These are phyloP conservation scores for Catharanthus roseus DNA, from an alignment of 257 asterid species.

Conservation along the genomic window DNA sequence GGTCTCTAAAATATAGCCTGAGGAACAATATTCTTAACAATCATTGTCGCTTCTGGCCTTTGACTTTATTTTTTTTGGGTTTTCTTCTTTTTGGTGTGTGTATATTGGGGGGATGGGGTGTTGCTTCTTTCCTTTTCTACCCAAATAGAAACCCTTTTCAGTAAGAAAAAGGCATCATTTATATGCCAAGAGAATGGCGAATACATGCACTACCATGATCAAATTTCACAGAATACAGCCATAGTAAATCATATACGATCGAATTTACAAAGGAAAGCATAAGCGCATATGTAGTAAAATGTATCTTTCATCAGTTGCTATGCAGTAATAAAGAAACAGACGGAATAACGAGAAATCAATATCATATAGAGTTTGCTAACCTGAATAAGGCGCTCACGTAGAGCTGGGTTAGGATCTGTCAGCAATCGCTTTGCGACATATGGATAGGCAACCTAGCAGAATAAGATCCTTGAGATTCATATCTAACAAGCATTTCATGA, in stretches of 20 bases:
- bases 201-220: neutral
- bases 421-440: constrained; percentile 95
- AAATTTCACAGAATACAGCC: neutral
- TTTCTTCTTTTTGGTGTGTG: too few species aligned
- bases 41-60: too few species aligned
- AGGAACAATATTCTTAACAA: too few species aligned
- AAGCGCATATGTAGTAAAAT: neutral
- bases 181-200: neutral
- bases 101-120: too few species aligned
- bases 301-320: neutral
- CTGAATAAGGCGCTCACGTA: constrained; percentile 96
- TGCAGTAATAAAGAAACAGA: neutral
- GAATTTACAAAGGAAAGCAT: neutral
- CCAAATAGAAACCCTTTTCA: neutral
- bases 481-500: neutral
- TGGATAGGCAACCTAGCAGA: constrained; percentile 94
- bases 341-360: neutral
- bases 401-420: constrained; percentile 98
- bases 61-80: too few species aligned
- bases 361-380: constrained; percentile 25
- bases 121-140: too few species aligned
- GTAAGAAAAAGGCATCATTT: neutral
- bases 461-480: neutral
- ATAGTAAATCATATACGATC: neutral
- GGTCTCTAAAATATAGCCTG: neutral